Conservation (phyloP, 345 rosid genomes). For the Trapa incisa region DNA sequence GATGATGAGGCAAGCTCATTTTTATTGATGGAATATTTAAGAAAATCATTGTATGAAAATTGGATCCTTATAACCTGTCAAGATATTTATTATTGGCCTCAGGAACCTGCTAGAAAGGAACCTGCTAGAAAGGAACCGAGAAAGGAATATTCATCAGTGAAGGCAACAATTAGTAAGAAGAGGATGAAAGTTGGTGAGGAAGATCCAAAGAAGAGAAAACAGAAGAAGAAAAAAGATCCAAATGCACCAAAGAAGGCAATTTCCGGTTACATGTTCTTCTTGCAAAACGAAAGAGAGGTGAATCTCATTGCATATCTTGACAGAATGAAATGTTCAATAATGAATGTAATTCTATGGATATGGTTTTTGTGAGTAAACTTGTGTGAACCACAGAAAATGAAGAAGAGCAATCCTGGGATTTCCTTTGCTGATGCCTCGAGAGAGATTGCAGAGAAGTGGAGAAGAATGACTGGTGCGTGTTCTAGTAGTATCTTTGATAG, state of each 20-base stretch:
- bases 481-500: no score
- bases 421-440: slow-evolving; percentile 47
- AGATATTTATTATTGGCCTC: slow-evolving; percentile 12
- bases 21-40: not conserved
- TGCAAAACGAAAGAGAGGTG: slow-evolving; percentile 79
- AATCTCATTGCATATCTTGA: slow-evolving; percentile 8
- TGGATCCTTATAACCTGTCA: not conserved
- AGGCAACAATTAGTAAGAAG: slow-evolving; percentile 50
- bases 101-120: slow-evolving; percentile 70
- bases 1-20: slow-evolving; percentile 59
- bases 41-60: not conserved
- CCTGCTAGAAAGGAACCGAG: slow-evolving; percentile 44
- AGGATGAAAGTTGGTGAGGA: slow-evolving; percentile 54
- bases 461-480: slow-evolving; percentile 50
- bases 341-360: not conserved
- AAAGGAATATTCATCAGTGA: slow-evolving; percentile 53
- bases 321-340: slow-evolving; percentile 1
- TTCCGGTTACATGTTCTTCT: slow-evolving; percentile 60
- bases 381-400: slow-evolving; percentile 45
- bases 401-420: slow-evolving; percentile 68
- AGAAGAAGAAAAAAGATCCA: slow-evolving; percentile 88
- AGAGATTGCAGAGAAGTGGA: slow-evolving; percentile 77
- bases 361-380: not conserved
- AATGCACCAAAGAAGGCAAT: slow-evolving; percentile 83
- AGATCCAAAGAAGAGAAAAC: slow-evolving; percentile 60